Conservation (phyloP, 495 filamentous ascomycete species). For the Cercophora scortea region DNA sequence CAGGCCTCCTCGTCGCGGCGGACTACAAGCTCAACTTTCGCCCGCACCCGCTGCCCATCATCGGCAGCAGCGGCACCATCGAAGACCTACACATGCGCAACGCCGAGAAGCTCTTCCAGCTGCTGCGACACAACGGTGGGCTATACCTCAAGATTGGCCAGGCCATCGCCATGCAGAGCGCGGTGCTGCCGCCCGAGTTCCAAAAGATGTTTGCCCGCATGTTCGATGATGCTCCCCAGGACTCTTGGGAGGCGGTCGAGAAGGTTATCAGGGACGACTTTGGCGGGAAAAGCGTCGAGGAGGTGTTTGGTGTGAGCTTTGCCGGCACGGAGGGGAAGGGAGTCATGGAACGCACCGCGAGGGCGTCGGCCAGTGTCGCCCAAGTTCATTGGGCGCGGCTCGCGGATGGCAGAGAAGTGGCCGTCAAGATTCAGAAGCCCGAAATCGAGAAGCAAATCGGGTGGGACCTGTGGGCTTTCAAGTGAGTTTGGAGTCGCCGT, state of each 20-base stretch:
- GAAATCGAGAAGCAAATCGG: slow-evolving; percentile 84
- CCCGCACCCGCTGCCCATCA: slow-evolving; percentile 48
- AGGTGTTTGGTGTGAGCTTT: slow-evolving; percentile 85
- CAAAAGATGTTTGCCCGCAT: slow-evolving; percentile 91
- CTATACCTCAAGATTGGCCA: slow-evolving; percentile 97
- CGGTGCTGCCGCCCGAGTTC: slow-evolving; percentile 85
- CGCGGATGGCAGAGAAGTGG: slow-evolving; percentile 78
- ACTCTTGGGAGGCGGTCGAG: slow-evolving; percentile 83
- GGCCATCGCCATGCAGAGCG: slow-evolving; percentile 96
- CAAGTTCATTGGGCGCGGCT: slow-evolving; percentile 94
- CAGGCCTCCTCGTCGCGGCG: slow-evolving; percentile 71
- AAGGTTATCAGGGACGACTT: slow-evolving; percentile 84
- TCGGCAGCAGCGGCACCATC: slow-evolving; percentile 42
- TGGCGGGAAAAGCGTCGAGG: slow-evolving; percentile 66
- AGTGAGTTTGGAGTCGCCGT: slow-evolving; percentile 40
- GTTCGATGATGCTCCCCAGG: slow-evolving; percentile 98
- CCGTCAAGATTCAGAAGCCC: slow-evolving; percentile 92
- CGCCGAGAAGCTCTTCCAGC: slow-evolving; percentile 69
- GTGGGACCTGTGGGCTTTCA: slow-evolving; percentile 95
- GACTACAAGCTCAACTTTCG: slow-evolving; percentile 98
- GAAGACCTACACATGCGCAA: slow-evolving; percentile 61
- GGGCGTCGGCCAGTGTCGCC: slow-evolving; percentile 85
- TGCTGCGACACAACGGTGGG: slow-evolving; percentile 80
- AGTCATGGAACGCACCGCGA: slow-evolving; percentile 78
- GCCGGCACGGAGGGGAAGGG: slow-evolving; percentile 54